A percentile compares a stretch with the other conserved stretches of the same genome.
Conservation (phyloP, 164 flowering plant species). For the Saururus chinensis region DNA sequence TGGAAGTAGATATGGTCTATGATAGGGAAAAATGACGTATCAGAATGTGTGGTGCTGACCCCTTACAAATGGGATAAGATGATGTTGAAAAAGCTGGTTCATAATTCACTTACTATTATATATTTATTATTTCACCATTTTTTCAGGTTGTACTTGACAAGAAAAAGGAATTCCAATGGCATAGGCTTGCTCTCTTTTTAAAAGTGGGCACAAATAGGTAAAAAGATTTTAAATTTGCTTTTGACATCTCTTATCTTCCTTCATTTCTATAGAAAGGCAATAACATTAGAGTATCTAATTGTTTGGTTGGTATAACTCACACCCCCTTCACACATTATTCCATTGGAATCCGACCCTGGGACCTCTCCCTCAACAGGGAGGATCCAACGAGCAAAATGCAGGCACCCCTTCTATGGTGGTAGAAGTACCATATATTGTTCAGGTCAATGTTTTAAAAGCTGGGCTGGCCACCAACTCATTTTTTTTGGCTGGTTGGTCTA, state of each 20-base stretch:
- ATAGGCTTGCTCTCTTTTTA: conserved; percentile 65
- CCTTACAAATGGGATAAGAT: not conserved
- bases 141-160: conserved; percentile 66
- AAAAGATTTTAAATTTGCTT: not conserved
- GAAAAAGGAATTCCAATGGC: conserved; percentile 77
- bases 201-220: conserved; percentile 62
- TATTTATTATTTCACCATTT: not conserved
- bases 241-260: not conserved
- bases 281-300: not conserved
- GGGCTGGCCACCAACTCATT: no score
- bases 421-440: no score
- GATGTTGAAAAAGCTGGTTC: not conserved
- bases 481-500: no score
- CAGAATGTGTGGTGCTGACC: not conserved
- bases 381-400: no score
- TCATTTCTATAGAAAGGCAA: not conserved
- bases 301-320: no score
- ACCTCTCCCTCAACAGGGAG: no score
- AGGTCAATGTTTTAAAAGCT: no score
- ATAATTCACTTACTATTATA: not conserved
- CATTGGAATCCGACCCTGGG: not conserved
- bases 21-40: not conserved
- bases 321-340: no score
- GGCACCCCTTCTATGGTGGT: no score
- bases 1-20: not conserved